Evolutionary conservation across 352 stramenopile genomes (phyloP).

Genomic region (Globisporangium emineosum): DNA sequence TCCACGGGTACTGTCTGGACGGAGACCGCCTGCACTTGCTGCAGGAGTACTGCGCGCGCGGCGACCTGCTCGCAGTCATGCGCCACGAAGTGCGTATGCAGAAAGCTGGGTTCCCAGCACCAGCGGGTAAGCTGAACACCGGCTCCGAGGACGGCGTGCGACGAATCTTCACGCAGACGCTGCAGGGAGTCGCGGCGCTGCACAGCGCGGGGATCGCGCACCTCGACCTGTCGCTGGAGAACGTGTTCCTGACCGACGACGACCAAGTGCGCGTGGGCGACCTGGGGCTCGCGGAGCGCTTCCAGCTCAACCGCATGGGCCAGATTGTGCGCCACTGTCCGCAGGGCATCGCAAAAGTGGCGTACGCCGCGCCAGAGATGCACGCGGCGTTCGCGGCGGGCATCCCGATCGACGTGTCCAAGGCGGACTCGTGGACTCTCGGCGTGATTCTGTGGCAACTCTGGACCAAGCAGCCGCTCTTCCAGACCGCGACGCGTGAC

Average conservation of each 20-base stretch:
- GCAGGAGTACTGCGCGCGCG: constrained; percentile 61
- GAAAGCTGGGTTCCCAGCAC: constrained; percentile 30
- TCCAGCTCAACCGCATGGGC: constrained; percentile 24
- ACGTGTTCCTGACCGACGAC: constrained; percentile 88
- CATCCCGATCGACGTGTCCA: constrained; percentile 40
- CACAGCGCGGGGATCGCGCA: constrained; percentile 87
- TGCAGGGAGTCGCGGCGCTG: constrained; percentile 84
- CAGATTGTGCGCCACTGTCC: constrained; percentile 21
- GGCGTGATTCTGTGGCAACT: constrained; percentile 70
- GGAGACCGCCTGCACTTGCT: constrained; percentile 56
- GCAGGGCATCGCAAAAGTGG: constrained; percentile 42
- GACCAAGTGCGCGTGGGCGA: constrained; percentile 86
- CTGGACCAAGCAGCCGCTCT: constrained; percentile 57
- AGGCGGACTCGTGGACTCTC: constrained; percentile 69
- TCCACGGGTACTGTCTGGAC: constrained; percentile 45
- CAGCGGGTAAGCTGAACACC: constrained; percentile 29
- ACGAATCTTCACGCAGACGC: constrained; percentile 61
- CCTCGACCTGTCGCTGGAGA: constrained; percentile 94
- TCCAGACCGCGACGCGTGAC: constrained; percentile 35
- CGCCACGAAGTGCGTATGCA: constrained; percentile 45
- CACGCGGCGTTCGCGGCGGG: constrained; percentile 15
- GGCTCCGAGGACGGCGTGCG: constrained; percentile 35
- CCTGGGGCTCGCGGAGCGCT: constrained; percentile 80
- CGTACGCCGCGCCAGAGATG: constrained; percentile 71
- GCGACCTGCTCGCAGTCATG: constrained; percentile 58